Evolutionary conservation across 495 filamentous ascomycete species (phyloP).

Genomic region (Podospora fimiseda): DNA sequence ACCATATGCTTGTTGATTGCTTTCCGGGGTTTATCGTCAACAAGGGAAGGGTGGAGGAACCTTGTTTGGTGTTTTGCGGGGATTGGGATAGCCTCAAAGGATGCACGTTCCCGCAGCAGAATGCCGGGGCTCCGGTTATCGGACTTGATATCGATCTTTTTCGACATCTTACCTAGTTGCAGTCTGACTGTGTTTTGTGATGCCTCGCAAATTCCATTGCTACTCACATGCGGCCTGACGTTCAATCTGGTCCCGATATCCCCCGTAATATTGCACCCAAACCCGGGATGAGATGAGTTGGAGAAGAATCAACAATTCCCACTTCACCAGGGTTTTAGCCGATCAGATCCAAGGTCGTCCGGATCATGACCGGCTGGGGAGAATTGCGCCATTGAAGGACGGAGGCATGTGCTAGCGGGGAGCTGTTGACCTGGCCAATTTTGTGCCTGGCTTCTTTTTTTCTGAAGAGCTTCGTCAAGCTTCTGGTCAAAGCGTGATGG

Average conservation of each 20-base stretch:
- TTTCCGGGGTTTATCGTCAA: too few species aligned
- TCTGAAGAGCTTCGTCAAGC: neutral
- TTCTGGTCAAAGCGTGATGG: slow-evolving; percentile 3
- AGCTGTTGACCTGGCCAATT: neutral
- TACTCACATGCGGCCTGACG: neutral
- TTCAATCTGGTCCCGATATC: slow-evolving; percentile 9
- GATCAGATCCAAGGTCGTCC: neutral
- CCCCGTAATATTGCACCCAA: slow-evolving; percentile 5
- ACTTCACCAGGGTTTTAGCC: neutral
- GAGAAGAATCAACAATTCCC: too few species aligned
- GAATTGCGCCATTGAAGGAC: neutral
- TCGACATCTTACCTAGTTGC: too few species aligned
- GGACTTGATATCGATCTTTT: neutral
- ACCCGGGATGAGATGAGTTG: slow-evolving; percentile 5
- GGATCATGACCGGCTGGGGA: neutral
- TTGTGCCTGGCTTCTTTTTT: too few species aligned
- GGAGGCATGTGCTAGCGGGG: neutral
- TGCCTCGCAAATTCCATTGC: neutral
- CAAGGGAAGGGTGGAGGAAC: too few species aligned
- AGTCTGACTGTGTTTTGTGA: neutral
- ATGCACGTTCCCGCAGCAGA: neutral
- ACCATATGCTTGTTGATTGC: too few species aligned
- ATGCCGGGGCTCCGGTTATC: neutral
- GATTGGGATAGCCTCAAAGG: neutral
- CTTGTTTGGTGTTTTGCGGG: neutral